Conservation (phyloP, 2,329 filamentous ascomycete species). For the Colletotrichum acutatum region DNA sequence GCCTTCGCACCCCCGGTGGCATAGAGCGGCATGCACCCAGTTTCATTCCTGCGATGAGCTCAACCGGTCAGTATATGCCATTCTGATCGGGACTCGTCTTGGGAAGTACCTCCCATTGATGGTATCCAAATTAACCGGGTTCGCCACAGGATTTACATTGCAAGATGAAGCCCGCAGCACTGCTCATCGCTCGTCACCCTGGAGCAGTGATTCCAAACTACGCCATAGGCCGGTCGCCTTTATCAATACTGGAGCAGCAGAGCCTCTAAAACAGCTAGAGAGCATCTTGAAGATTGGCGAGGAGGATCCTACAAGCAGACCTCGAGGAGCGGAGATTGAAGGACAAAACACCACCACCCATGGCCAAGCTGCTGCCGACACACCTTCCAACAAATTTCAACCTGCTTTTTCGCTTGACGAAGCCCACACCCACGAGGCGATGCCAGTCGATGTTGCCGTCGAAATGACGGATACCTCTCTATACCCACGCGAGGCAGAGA, state of each 20-base stretch:
- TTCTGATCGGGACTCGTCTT: background rate
- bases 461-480: background rate
- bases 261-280: conserved; percentile 58
- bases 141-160: conserved; percentile 33
- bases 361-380: background rate
- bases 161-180: conserved; percentile 41
- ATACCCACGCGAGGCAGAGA: background rate
- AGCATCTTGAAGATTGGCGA: conserved; percentile 35
- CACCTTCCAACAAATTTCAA: background rate
- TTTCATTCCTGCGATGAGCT: background rate
- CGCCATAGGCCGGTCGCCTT: conserved; percentile 62
- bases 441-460: background rate
- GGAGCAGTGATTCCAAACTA: conserved; percentile 53
- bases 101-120: background rate
- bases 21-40: background rate
- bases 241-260: conserved; percentile 62
- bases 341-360: background rate
- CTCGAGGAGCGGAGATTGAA: background rate
- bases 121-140: background rate
- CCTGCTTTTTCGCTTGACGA: background rate
- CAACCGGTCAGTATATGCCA: conserved; percentile 10
- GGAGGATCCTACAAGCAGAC: background rate
- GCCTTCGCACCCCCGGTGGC: conserved; percentile 3
- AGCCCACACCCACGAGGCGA: background rate
- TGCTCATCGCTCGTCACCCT: conserved; percentile 49